Base-by-base conservation (phyloP, 306 rosid genomes). In the Quercus ilex region DNA sequence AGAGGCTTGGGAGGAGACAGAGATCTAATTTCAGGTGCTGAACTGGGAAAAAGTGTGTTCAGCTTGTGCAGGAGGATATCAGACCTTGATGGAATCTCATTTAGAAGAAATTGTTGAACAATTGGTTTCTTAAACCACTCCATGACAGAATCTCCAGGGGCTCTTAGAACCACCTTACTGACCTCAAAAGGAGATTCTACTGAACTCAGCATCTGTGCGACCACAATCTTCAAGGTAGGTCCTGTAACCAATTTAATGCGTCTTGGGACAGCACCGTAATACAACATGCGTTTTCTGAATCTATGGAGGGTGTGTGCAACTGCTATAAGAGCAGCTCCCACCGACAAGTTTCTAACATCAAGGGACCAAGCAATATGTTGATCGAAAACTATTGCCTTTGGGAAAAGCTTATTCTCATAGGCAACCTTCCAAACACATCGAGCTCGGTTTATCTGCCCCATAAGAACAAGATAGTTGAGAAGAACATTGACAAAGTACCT, bases 361-460 rank as follows among this genome's bases (percentile, higher is more conserved):
- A 92, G 98, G 21, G 99, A 91, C 99, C 98, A 95, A 71, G 99
- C 98, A 74, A 95, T 92, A 78, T 95, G 98, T 87, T 92, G 99
- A 86, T 92, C 92, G 25, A 95, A 92, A 11, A 92, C 94, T 74
- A 95, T 95, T 57, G 99, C 99, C 86, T 91, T 95, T 0, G 99
- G 99, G 83, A 95, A 95, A 81, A 95, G 99, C 81, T 92, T 95
- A 73, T 95, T 92, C 92, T 95, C 98, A 17, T 95, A 92, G 21
- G 98, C 89, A 35, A 95, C 98, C 86, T 95, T 92, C 99, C 98
- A 95, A 75, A 91, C 90, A 57, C 99, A 95, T 23, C 94, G 90
- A 28, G 97, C 98, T 75, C 98, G 89, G 79, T 95, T 95, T 80
- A 91, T 91, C 84, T 95, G 99, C 65, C 98, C 98, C 97, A 95